Base-by-base conservation (phyloP, 805 yeast genomes). In the Lipomyces spencermartinsiae region DNA sequence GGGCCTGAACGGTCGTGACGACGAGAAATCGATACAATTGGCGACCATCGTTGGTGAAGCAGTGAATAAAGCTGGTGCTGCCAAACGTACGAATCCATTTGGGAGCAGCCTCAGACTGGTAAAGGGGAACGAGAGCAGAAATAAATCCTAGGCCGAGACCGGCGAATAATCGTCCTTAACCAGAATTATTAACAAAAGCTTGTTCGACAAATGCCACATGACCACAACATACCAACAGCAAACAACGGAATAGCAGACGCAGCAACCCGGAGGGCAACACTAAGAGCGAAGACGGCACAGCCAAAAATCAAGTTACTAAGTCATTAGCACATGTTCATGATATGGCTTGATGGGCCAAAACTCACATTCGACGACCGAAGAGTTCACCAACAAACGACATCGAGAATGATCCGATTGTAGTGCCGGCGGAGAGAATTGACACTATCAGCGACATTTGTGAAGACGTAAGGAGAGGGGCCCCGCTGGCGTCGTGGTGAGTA, bases 371-470 rank as follows among this genome's bases (percentile, higher is more conserved):
- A 73, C 97, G 83, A 1, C 97, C 97, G 71, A 83, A 81, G 10
- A 83, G 83, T 77, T 92, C 97, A 2, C 93, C 87, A 4, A 89
- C 75, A 10, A 83, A 72, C 0, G 91, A 89, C 1, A 90, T 87
- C 10, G 86, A 71, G 14, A 90, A 67, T 5, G 97, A 87, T 6
- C 95, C 90, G 33, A 93, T 80, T 59, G 94, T 81, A 1, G 98
- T 98, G 69, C 98, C 98, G 33, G 93, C 82, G 0, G 97, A 92
- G 61, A 92, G 80, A 29, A 89, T 86, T 0, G 95, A 90, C 0
- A 93, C 92, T 55, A 90, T 83, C 22, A 92, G 79, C 0, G 97
- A 88, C 49, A 9, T 35, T 64, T 59, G 22, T 10, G 29, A 31
- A 16, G 73, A 57, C 10, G 65, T 33, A 33, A 62, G 34, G 16